Base-by-base conservation (phyloP, 2,329 filamentous ascomycete species). In the Fusarium pseudograminearum region DNA sequence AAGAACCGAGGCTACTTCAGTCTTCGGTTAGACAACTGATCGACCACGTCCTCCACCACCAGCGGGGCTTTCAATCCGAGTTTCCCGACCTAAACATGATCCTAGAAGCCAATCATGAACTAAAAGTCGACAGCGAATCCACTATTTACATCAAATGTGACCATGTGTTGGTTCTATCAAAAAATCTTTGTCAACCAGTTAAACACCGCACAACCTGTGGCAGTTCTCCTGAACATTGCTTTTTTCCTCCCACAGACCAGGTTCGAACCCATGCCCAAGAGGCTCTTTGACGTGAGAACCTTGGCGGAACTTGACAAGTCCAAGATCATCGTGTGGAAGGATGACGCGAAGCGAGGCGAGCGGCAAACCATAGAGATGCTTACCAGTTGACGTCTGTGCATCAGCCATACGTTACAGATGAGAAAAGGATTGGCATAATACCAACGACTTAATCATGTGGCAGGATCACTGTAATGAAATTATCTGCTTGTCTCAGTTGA, bases 401-500 rank as follows among this genome's bases (percentile, higher is more conserved):
- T 22, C 5, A 22, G 16, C n/a, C 26, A 28, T 31, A 8, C 0
- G 34, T 61, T 24, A 53, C 58, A 57, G 38, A 46, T 47, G 26
- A 7, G 18, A 48, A 16, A 48, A 30, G 15, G 61, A 65, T 65
- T 53, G 30, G 14, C 56, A 50, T 53, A 44, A 33, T n/a, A 11
- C 22, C 11, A 26, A 14, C 4, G 3, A 36, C 6, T 5, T 12
- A 22, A n/a, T 30, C 16, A 40, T 20, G 11, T 16, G 8, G 22
- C 6, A 45, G 38, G 24, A 52, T 31, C 20, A 30, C 7, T 36
- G 61, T 45, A 51, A 47, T 46, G 36, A 65, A 30, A 46, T 22
- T 41, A 16, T 34, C 33, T 46, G 60, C 30, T 24, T 63, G 46
- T 60, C 61, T 53, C 54, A 60, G 61, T 42, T 60, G 46, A n/a